A percentile compares a stretch with the other conserved stretches of the same genome.
Evolutionary conservation across 331 rosid species (phyloP).

Genomic region (Cydonia oblonga): DNA sequence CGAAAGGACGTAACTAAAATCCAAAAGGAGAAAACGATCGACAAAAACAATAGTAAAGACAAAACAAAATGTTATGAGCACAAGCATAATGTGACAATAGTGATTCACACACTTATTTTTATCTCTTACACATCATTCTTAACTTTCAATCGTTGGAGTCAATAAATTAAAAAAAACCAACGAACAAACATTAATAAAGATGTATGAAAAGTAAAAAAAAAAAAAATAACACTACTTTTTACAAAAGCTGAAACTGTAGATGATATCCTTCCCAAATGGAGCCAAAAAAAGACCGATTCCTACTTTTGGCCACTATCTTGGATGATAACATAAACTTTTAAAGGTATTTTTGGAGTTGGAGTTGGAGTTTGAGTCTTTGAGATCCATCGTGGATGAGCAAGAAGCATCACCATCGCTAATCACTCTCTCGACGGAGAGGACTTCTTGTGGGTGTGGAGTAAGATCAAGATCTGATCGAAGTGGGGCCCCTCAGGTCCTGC

Average conservation of each 20-base stretch:
- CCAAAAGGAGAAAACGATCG: too few relatives aligned
- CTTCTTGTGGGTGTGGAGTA: background rate
- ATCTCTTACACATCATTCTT: rapidly evolving
- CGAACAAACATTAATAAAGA: rapidly evolving
- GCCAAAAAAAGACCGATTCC: too few relatives aligned
- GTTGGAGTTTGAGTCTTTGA: background rate
- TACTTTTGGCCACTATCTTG: background rate
- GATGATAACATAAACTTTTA: too few relatives aligned
- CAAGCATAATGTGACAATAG: too few relatives aligned
- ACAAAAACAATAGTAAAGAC: too few relatives aligned
- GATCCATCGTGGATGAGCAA: background rate
- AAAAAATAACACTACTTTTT: too few relatives aligned
- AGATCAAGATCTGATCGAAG: background rate
- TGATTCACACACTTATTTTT: too few relatives aligned
- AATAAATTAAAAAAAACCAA: rapidly evolving
- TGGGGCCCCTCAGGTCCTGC: background rate
- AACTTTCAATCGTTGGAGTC: rapidly evolving
- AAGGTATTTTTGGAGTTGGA: background rate
- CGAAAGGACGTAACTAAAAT: too few relatives aligned
- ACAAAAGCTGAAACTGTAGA: too few relatives aligned
- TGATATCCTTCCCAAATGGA: too few relatives aligned
- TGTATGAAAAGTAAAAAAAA: too few relatives aligned
- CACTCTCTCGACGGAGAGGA: background rate
- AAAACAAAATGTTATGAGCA: too few relatives aligned
- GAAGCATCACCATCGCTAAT: background rate